Evolutionary conservation across 2,329 filamentous ascomycete species (phyloP).

Genomic region (Clarireedia hainanense): DNA sequence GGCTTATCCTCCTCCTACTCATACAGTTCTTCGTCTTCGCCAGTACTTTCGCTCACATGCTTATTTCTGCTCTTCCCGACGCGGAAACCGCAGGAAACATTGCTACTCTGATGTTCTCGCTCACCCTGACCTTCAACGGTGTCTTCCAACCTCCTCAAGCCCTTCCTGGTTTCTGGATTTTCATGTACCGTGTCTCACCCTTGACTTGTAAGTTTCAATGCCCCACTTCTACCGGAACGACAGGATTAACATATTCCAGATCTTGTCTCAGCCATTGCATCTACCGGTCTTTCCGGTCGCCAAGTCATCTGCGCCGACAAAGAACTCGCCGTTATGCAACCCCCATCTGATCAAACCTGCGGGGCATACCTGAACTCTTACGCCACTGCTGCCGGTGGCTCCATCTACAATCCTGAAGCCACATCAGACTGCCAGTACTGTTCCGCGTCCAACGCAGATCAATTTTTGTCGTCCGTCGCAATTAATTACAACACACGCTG

Average conservation of each 20-base stretch:
- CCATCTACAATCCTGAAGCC: constrained; percentile 41
- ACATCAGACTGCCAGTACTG: constrained; percentile 49
- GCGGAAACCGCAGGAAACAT: constrained; percentile 73
- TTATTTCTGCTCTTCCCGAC: constrained; percentile 68
- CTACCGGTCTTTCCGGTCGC: constrained; percentile 61
- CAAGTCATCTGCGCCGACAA: constrained; percentile 57
- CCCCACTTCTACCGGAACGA: not conserved
- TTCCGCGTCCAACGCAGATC: constrained; percentile 44
- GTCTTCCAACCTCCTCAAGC: constrained; percentile 57
- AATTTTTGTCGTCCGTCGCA: constrained; percentile 41
- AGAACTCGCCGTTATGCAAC: constrained; percentile 60
- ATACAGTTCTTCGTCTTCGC: constrained; percentile 72
- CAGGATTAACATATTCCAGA: constrained; percentile 44
- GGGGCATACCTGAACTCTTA: constrained; percentile 47
- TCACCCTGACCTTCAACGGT: constrained; percentile 69
- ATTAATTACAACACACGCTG: constrained; percentile 52
- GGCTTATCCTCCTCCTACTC: constrained; percentile 70
- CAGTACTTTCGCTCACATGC: constrained; percentile 74
- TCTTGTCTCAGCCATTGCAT: constrained; percentile 62
- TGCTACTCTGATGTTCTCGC: constrained; percentile 66
- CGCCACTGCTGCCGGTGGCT: constrained; percentile 42
- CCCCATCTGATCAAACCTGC: constrained; percentile 50
- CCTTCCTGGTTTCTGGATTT: constrained; percentile 73
- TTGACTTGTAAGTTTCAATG: constrained; percentile 26
- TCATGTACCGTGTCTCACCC: constrained; percentile 70